Conservation (phyloP, 345 rosid genomes). For the Pistacia integerrima region DNA sequence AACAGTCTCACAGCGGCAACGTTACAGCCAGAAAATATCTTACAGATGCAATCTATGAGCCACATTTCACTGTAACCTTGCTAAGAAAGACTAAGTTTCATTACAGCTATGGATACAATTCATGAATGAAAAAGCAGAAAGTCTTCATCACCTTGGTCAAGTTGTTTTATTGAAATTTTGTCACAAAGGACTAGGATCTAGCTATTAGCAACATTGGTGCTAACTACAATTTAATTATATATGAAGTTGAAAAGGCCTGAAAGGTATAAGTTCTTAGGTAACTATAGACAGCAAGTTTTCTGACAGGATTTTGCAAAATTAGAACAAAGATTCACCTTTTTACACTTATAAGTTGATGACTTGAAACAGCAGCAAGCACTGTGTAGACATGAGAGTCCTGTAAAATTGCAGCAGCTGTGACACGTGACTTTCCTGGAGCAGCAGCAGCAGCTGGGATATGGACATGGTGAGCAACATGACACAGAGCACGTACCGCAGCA, state of each 20-base stretch:
- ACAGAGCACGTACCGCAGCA: conserved; percentile 14
- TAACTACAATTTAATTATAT: background rate
- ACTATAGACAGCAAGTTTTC: conserved; percentile 24
- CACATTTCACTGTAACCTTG: too few relatives aligned
- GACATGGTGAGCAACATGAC: background rate
- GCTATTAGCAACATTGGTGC: background rate
- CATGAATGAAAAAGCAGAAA: background rate
- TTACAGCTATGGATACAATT: background rate
- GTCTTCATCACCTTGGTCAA: background rate
- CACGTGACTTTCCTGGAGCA: conserved; percentile 1
- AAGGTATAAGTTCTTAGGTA: background rate
- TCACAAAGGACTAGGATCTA: background rate
- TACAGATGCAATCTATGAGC: background rate
- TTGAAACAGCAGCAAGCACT: conserved; percentile 15
- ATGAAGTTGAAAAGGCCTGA: background rate
- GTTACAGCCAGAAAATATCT: background rate
- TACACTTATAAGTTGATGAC: background rate
- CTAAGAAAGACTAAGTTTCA: too few relatives aligned
- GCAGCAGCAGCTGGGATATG: conserved; percentile 8
- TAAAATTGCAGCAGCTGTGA: conserved; percentile 15
- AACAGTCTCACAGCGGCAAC: background rate
- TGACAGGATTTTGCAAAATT: conserved; percentile 16
- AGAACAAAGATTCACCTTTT: conserved; percentile 25
- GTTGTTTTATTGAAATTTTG: conserved; percentile 3
- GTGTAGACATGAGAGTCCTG: conserved; percentile 14